These are phyloP conservation scores for Sporothrix brasiliensis DNA, from an alignment of 2,329 filamentous ascomycete species.

Conservation along the genomic window DNA sequence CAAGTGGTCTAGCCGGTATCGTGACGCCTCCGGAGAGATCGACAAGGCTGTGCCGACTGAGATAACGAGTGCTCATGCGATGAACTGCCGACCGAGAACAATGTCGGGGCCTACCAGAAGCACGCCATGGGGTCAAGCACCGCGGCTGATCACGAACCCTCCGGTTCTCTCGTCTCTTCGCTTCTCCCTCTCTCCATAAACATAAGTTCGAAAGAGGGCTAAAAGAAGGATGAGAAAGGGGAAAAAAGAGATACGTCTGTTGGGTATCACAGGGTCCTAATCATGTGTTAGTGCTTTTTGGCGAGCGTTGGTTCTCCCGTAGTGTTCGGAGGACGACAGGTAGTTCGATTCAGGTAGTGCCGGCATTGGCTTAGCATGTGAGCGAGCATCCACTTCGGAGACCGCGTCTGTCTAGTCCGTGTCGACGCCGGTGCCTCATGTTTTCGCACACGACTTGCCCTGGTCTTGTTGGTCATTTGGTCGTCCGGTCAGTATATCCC, in stretches of 20 bases:
- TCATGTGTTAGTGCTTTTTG: not conserved
- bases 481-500: not conserved
- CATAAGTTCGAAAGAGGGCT: not conserved
- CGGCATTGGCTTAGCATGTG: slow-evolving; percentile 3
- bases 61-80: not conserved
- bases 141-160: slow-evolving; percentile 4
- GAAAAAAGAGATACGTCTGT: not conserved
- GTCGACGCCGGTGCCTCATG: too few relatives aligned
- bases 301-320: not conserved
- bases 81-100: not conserved
- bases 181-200: not conserved
- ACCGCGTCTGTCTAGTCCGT: not conserved
- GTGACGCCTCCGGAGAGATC: not conserved
- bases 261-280: not conserved
- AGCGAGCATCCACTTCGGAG: not conserved
- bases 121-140: not conserved
- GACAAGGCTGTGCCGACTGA: not conserved
- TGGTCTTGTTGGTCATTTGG: not conserved
- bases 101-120: not conserved
- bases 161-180: not conserved
- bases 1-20: not conserved
- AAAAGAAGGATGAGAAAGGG: not conserved
- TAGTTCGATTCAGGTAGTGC: slow-evolving; percentile 7
- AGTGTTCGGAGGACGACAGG: not conserved
- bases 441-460: too few relatives aligned